Evolutionary conservation across 306 rosid species (phyloP), one percentile per base, ranked within the genome.

Genomic region (Quercus wislizeni): DNA sequence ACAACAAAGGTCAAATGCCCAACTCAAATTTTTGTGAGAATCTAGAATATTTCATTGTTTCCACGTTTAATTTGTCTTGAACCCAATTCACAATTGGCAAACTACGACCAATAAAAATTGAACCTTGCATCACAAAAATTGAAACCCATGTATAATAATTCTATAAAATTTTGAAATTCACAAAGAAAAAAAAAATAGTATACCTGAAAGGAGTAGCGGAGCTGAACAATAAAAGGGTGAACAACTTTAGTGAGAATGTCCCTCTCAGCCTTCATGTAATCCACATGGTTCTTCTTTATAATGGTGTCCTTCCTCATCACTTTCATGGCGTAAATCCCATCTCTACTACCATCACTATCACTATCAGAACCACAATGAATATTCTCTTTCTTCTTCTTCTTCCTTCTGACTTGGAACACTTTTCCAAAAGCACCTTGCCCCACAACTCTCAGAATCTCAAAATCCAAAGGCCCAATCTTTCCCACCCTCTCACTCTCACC

Each of bases 251-350:
- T 92, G 79, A 91, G 99, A 83, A 95, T 95, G 75, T 95, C 98
- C 21, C 99, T 90, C 84, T 95, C 98, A 8, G 98, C 99, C 79
- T 76, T 92, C 99, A 95, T 95, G 55, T 95, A 95, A 81, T 92
- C 99, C 15, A 95, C 90, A 52, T 94, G 98, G 61, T 95, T 91
- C 88, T 92, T 94, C 76, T 91, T 94, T 23, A 94, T 94, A 56
- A 94, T 83, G 7, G 93, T 90, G 30, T 92, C 99, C 76, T 95
- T 95, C 69, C 92, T 89, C 99, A 95, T 95, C 10, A 95, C 99
- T 81, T 95, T 95, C 99, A 95, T 95, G 0, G 99, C 99, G 71
- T 85, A 94, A 49, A 94, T 87, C 30, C 91, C 93, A 77, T 93
- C 91, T 8, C 68, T 80, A 18, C 59, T 65, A 4, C 30, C 74